phyloP scores from a whole-genome alignment of 1,139 yeast species.

The Pneumocystis oryctolagi region DNA sequence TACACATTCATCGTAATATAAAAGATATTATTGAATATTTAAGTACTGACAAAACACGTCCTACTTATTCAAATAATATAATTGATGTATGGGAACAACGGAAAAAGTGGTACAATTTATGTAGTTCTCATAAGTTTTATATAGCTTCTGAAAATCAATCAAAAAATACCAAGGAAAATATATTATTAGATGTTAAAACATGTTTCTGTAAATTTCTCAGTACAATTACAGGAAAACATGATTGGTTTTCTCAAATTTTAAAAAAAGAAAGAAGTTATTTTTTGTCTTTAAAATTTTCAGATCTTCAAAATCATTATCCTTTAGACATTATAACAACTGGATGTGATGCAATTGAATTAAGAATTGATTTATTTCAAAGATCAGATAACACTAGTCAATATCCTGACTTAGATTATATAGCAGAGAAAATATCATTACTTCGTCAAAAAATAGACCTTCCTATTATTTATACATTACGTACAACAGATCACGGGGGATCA shows the following conservation, averaged over 20 bases:
- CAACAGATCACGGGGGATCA: slow-evolving; percentile 65
- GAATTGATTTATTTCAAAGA: slow-evolving; percentile 53
- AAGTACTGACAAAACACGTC: slow-evolving; percentile 65
- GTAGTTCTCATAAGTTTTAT: slow-evolving; percentile 65
- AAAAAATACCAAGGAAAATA: not conserved
- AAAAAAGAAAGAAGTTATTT: slow-evolving; percentile 52
- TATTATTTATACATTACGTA: slow-evolving; percentile 66
- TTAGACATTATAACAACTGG: slow-evolving; percentile 45
- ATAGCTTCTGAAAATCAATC: slow-evolving; percentile 35
- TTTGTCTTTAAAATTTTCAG: slow-evolving; percentile 53
- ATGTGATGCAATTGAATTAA: slow-evolving; percentile 64
- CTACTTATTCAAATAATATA: slow-evolving; percentile 70
- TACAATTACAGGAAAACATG: slow-evolving; percentile 47
- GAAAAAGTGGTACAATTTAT: slow-evolving; percentile 62
- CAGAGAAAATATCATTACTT: slow-evolving; percentile 57
- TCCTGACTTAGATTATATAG: slow-evolving; percentile 36
- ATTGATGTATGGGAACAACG: slow-evolving; percentile 72
- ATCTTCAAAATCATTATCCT: slow-evolving; percentile 24
- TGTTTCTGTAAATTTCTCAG: slow-evolving; percentile 46
- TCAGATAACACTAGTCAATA: slow-evolving; percentile 25
- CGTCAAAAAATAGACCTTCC: slow-evolving; percentile 57
- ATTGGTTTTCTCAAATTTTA: slow-evolving; percentile 20
- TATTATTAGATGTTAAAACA: not conserved
- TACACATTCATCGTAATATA: slow-evolving; percentile 80
- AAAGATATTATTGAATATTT: slow-evolving; percentile 66